These are phyloP conservation scores for Ehretia macrophylla DNA, from an alignment of 257 asterid species.

Conservation along the genomic window DNA sequence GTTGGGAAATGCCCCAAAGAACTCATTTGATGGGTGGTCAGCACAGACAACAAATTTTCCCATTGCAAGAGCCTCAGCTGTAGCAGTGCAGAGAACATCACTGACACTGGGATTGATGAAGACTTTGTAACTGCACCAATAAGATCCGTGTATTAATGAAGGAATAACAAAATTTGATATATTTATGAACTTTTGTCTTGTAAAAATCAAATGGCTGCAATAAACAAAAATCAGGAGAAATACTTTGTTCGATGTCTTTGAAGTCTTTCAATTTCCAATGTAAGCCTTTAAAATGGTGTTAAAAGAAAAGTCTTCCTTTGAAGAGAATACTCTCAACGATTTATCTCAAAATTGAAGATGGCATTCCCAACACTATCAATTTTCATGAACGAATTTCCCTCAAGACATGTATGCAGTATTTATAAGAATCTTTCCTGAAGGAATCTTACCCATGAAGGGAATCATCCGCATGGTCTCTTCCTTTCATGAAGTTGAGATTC, in stretches of 20 bases:
- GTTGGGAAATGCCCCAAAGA: conserved; percentile 1
- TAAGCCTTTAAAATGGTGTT: too few relatives aligned
- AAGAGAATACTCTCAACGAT: too few relatives aligned
- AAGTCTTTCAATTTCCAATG: too few relatives aligned
- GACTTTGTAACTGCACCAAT: conserved; percentile 7
- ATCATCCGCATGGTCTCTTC: neutral
- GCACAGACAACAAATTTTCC: conserved; percentile 8
- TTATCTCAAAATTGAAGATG: too few relatives aligned
- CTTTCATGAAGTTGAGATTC: neutral
- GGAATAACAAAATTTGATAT: neutral
- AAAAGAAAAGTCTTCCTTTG: too few relatives aligned
- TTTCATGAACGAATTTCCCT: too few relatives aligned
- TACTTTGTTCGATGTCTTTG: too few relatives aligned
- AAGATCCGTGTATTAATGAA: too few relatives aligned
- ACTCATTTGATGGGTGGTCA: conserved; percentile 9
- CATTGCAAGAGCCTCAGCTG: conserved; percentile 14
- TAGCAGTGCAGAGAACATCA: conserved; percentile 9
- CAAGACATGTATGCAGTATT: too few relatives aligned
- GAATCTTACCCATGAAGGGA: neutral
- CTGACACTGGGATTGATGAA: conserved; percentile 11
- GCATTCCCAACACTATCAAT: too few relatives aligned
- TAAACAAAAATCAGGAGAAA: neutral
- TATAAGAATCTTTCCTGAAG: too few relatives aligned
- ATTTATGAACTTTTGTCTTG: neutral
- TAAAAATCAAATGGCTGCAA: neutral